phyloP scores from a whole-genome alignment of 371 early-diverging fungal species.

The Entomophthora muscae region DNA sequence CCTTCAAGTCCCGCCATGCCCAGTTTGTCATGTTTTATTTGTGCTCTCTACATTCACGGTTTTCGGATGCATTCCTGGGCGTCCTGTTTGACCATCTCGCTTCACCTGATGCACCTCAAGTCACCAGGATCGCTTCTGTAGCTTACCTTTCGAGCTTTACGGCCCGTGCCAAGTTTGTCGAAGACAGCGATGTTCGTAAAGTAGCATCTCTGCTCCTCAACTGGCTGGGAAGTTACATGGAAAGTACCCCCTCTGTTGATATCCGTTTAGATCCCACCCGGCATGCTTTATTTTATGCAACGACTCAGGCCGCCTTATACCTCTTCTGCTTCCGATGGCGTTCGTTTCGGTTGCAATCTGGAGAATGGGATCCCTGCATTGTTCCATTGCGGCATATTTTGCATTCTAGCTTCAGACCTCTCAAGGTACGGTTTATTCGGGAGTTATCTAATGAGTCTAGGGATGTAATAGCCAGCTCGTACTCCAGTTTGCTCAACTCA shows the following conservation, averaged over 20 bases:
- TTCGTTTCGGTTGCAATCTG: conserved; percentile 23
- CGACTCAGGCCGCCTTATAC: conserved; percentile 78
- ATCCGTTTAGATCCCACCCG: conserved; percentile 23
- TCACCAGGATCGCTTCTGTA: conserved; percentile 61
- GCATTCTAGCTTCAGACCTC: conserved; percentile 62
- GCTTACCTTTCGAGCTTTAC: conserved; percentile 76
- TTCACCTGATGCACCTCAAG: conserved; percentile 33
- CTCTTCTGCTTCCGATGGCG: conserved; percentile 91
- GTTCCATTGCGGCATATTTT: conserved; percentile 53
- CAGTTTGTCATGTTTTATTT: conserved; percentile 83
- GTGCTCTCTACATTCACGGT: conserved; percentile 40
- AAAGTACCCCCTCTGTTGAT: conserved; percentile 14
- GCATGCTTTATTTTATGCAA: conserved; percentile 65
- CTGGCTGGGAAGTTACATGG: conserved; percentile 51
- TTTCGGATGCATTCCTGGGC: conserved; percentile 62
- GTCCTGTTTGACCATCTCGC: conserved; percentile 43
- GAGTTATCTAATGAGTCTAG: conserved; percentile 12
- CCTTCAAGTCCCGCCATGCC: conserved; percentile 75
- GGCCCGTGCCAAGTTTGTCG: conserved; percentile 70
- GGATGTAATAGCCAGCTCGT: conserved; percentile 64
- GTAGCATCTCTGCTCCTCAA: conserved; percentile 40
- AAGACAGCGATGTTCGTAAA: conserved; percentile 31
- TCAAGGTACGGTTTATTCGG: conserved; percentile 36
- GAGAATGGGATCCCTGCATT: conserved; percentile 33
- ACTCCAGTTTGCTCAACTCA: conserved; percentile 64